These are phyloP conservation scores for Pseudozyma sp. DNA, from an alignment of 1,284 basidiomycete species.

Conservation along the genomic window DNA sequence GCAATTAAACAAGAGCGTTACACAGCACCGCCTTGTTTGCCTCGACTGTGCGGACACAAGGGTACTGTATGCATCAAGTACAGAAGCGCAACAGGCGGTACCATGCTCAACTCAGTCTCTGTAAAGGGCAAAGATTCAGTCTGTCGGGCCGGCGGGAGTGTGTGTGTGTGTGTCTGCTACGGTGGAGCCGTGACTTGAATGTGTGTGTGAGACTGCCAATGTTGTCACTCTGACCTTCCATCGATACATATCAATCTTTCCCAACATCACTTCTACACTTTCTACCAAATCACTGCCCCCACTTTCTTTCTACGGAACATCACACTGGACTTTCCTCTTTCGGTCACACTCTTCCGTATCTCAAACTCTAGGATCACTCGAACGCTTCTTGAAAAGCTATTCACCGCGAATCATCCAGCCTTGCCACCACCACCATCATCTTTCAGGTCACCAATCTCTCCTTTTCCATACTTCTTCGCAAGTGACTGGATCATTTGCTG, in stretches of 20 bases:
- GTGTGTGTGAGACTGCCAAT: not conserved
- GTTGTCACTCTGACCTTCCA: not conserved
- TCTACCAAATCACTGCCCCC: not conserved
- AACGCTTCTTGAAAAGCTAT: too few species aligned
- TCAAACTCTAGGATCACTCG: too few species aligned
- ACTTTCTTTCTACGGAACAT: not conserved
- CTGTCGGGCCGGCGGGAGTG: too few species aligned
- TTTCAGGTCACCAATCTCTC: conserved; percentile 2
- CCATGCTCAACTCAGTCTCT: too few species aligned
- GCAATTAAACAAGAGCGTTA: not conserved
- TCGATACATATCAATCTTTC: conserved; percentile 9
- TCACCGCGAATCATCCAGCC: not conserved
- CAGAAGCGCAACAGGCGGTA: too few species aligned
- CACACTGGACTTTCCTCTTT: conserved; percentile 5
- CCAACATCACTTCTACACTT: not conserved
- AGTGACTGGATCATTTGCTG: conserved; percentile 27
- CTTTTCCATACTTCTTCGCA: not conserved
- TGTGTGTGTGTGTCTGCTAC: too few species aligned
- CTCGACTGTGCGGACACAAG: not conserved
- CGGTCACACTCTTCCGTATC: not conserved
- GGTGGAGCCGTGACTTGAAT: not conserved
- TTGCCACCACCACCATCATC: conserved; percentile 4
- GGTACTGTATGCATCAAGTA: too few species aligned
- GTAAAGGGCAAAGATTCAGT: too few species aligned
- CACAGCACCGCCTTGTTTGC: not conserved